Base-by-base conservation (phyloP, 1,284 basidiomycete genomes). In the Pascua sp. region DNA sequence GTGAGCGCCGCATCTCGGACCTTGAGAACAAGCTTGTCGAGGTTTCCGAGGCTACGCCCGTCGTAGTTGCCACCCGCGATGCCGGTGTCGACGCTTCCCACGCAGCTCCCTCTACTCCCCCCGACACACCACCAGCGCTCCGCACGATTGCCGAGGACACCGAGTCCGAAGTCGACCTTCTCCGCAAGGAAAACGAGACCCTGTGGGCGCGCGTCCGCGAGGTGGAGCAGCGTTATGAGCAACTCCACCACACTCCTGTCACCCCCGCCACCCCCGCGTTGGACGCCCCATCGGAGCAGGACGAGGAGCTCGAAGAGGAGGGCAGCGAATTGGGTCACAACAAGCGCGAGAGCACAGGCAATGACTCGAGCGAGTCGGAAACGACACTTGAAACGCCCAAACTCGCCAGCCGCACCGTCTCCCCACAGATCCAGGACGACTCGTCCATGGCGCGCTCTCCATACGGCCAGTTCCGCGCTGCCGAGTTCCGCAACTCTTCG, bases 401-500 rank as follows among this genome's bases (percentile, higher is more conserved):
- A 47, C 58, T 60, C 11, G 42, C 53, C 3, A 58, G 56, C 47
- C 50, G 62, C 12, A 54, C 62, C 8, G 53, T 59, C 40, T 63
- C 59, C 11, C 62, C 62, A 2, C 58, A 60, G 43, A 56, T 60
- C 40, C 47, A 72, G 57, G 72, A 68, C 72, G 84, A 86, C 80
- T 91, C 92, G 90, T 90, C 94, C 84, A 85, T 92, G 66, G 93
- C 87, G 66, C 93, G 86, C 81, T 90, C 82, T 81, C 89, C 86
- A 70, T 90, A 86, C 43, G 78, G 72, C 63, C 72, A 61, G 64
- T 72, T 65, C 61, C 74, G 72, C 56, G 65, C 66, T 42, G 59
- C 65, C 42, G 54, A 63, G 51, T 67, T 51, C 39, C 50, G 55
- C 46, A 51, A 49, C 16, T n/a, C 41, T 5, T 32, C 24, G 7